A percentile compares a stretch with the other conserved stretches of the same genome.
Conservation (phyloP, 2,329 filamentous ascomycete genomes). For the Lecanicillium sp. region DNA sequence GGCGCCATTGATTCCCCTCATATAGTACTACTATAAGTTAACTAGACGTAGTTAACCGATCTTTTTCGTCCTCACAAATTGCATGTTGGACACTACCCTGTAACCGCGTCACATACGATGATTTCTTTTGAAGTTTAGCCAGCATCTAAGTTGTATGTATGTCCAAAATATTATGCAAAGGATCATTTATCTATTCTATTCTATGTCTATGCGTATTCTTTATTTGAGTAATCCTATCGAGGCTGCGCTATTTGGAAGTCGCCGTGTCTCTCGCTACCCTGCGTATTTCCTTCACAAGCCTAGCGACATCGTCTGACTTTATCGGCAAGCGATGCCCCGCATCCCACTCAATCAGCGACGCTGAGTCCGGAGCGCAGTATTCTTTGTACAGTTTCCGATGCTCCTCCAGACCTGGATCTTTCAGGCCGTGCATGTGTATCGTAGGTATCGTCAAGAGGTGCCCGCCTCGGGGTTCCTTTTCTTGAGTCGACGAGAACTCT, state of each 20-base stretch:
- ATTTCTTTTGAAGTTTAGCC: too few species aligned
- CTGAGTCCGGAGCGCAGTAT: slow-evolving; percentile 52
- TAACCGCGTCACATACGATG: too few species aligned
- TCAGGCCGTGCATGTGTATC: slow-evolving; percentile 39
- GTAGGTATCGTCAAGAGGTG: slow-evolving; percentile 29
- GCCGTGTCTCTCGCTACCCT: background rate
- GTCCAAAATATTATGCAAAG: too few species aligned
- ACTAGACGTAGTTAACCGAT: too few species aligned
- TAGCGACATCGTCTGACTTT: slow-evolving; percentile 58
- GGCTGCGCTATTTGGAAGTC: too few species aligned
- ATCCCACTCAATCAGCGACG: slow-evolving; percentile 64
- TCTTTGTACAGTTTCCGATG: slow-evolving; percentile 43
- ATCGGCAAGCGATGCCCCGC: slow-evolving; percentile 66
- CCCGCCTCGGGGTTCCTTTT: slow-evolving; percentile 16
- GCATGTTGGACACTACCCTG: too few species aligned
- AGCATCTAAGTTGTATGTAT: too few species aligned
- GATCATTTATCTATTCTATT: too few species aligned
- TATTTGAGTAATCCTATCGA: background rate
- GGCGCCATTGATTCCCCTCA: too few species aligned
- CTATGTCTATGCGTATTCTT: too few species aligned
- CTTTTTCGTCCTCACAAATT: too few species aligned
- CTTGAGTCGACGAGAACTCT: slow-evolving; percentile 22
- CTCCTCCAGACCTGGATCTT: slow-evolving; percentile 56
- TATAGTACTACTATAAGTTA: too few species aligned
- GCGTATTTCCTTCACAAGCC: slow-evolving; percentile 21